A percentile compares a stretch with the other conserved stretches of the same genome.
phyloP scores from a whole-genome alignment of 2,329 filamentous ascomycete species.

The Ceratocystis cacaofunesta region DNA sequence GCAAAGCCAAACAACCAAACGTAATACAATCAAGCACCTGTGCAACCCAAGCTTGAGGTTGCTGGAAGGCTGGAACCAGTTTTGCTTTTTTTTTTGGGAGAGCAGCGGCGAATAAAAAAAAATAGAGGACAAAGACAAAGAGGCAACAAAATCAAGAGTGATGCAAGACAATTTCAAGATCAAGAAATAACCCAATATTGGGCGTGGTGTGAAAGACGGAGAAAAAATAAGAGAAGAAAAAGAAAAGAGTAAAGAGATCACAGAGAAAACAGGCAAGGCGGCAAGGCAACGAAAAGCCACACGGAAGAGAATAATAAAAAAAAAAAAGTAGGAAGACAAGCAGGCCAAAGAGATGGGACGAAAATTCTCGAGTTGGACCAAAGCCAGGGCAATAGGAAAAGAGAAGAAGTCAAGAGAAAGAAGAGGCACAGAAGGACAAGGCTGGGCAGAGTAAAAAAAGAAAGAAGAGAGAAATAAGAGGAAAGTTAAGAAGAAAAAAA shows the following conservation, averaged over 20 bases:
- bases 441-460: neutral
- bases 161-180: neutral
- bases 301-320: neutral
- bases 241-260: neutral
- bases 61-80: neutral
- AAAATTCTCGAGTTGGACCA: neutral
- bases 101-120: neutral
- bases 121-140: neutral
- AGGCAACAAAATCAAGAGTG: neutral
- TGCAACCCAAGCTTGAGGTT: neutral
- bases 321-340: neutral
- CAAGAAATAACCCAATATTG: neutral
- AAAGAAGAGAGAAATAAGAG: neutral
- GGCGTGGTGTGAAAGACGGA: neutral
- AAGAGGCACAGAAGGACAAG: neutral
- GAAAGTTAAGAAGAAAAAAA: neutral
- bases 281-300: neutral
- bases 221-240: neutral
- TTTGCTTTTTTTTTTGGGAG: neutral
- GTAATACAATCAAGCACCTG: neutral
- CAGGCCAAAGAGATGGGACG: conserved; percentile 1
- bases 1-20: neutral
- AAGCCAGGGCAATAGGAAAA: neutral
- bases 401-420: neutral
- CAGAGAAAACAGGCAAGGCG: conserved; percentile 4